These are phyloP conservation scores for Pleomassaria siparia DNA, from an alignment of 2,329 filamentous ascomycete genomes.

Conservation along the genomic window DNA sequence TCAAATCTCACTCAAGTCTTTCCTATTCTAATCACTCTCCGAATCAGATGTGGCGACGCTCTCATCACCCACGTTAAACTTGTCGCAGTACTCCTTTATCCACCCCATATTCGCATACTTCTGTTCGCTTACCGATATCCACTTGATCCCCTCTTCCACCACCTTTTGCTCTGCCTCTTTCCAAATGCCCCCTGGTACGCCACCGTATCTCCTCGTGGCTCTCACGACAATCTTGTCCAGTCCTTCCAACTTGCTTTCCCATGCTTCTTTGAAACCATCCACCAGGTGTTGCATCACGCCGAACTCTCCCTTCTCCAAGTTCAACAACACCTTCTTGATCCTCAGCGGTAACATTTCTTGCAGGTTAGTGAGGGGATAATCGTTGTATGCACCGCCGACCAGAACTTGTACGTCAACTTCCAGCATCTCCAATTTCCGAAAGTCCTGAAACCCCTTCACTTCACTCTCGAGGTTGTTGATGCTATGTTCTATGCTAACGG, in stretches of 20 bases:
- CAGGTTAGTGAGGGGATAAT: background rate
- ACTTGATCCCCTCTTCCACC: background rate
- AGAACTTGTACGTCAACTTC: background rate
- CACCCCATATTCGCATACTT: background rate
- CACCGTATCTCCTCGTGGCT: background rate
- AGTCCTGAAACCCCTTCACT: background rate
- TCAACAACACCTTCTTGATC: background rate
- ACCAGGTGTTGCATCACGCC: background rate
- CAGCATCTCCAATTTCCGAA: background rate
- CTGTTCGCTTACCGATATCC: background rate
- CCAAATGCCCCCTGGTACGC: background rate
- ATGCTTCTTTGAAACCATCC: background rate
- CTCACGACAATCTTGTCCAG: background rate
- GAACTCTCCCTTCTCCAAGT: background rate
- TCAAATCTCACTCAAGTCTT: too few species aligned
- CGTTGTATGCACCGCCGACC: background rate
- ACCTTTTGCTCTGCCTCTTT: too few species aligned
- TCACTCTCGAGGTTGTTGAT: background rate
- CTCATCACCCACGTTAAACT: background rate
- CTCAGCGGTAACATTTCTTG: background rate
- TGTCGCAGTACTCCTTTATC: background rate
- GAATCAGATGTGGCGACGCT: too few species aligned
- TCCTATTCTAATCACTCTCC: too few species aligned
- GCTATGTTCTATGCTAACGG: background rate
- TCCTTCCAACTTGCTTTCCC: background rate